Conservation (phyloP, 2,329 filamentous ascomycete genomes). For the Colletotrichum melonis region DNA sequence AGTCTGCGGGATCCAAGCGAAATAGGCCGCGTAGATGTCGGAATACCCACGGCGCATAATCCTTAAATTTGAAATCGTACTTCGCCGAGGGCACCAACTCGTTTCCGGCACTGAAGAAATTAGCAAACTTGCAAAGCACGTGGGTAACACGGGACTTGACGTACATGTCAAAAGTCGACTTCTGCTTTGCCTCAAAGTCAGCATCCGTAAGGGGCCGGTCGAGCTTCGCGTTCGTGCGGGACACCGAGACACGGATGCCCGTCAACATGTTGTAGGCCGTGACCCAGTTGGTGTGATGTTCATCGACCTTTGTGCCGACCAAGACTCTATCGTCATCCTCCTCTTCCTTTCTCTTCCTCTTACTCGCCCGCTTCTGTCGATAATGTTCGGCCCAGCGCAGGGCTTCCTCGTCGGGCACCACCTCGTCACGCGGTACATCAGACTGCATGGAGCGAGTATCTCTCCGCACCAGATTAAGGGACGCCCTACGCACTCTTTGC, state of each 20-base stretch:
- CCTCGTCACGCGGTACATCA: slow-evolving; percentile 84
- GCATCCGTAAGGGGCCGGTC: slow-evolving; percentile 89
- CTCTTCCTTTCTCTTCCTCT: slow-evolving; percentile 83
- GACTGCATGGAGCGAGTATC: slow-evolving; percentile 88
- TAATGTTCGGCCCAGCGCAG: slow-evolving; percentile 93
- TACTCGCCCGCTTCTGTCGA: slow-evolving; percentile 89
- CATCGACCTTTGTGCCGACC: slow-evolving; percentile 97
- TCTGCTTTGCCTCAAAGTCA: slow-evolving; percentile 94
- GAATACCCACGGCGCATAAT: slow-evolving; percentile 99
- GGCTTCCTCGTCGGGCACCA: slow-evolving; percentile 89
- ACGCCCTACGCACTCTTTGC: slow-evolving; percentile 73
- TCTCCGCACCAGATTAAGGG: slow-evolving; percentile 83
- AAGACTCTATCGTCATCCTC: slow-evolving; percentile 95
- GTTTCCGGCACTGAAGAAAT: slow-evolving; percentile 80
- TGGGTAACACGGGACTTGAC: slow-evolving; percentile 1
- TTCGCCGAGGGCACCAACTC: slow-evolving; percentile 97
- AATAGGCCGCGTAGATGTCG: slow-evolving; percentile 90
- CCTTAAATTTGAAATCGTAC: slow-evolving; percentile 99
- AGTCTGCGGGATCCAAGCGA: slow-evolving; percentile 94
- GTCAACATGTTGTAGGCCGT: slow-evolving; percentile 99
- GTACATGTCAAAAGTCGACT: slow-evolving; percentile 98
- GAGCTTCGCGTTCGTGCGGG: slow-evolving; percentile 95
- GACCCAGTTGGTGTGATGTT: slow-evolving; percentile 96
- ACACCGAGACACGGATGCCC: slow-evolving; percentile 96
- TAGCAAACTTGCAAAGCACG: slow-evolving; percentile 43